These are phyloP conservation scores for Ophiosphaerella korrae DNA, from an alignment of 2,329 filamentous ascomycete genomes.

Conservation along the genomic window DNA sequence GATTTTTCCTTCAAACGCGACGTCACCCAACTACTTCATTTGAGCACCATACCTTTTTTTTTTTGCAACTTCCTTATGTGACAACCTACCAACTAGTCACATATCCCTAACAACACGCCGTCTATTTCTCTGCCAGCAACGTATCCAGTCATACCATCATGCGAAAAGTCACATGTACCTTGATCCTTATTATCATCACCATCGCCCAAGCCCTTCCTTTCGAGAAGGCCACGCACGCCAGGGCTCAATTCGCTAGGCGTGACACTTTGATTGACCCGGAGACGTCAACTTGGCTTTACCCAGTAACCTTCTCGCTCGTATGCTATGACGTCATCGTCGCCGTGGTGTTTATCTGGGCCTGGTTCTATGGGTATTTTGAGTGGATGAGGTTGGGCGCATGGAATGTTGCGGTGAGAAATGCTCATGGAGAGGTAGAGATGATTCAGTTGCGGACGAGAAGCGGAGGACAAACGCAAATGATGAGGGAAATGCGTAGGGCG, in stretches of 20 bases:
- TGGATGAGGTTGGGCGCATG: conserved; percentile 8
- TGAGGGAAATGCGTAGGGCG: conserved; percentile 31
- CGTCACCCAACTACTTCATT: neutral
- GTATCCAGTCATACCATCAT: neutral
- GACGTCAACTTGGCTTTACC: conserved; percentile 11
- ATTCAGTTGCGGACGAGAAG: neutral
- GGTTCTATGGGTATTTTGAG: conserved; percentile 11
- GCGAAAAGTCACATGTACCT: neutral
- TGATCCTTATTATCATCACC: neutral
- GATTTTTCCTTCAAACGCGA: neutral
- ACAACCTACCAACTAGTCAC: no score
- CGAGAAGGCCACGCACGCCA: neutral
- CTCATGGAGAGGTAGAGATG: neutral
- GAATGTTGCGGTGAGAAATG: neutral
- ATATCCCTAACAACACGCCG: neutral
- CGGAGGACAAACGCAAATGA: conserved; percentile 12
- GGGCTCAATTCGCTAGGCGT: neutral
- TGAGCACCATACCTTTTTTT: no score
- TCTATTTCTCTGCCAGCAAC: neutral
- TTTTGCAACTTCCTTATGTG: no score
- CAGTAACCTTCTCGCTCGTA: conserved; percentile 18
- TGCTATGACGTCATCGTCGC: conserved; percentile 22
- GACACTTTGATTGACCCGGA: neutral
- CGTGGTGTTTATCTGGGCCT: conserved; percentile 17
- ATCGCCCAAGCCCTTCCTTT: neutral